These are phyloP conservation scores for Umbelopsis ramanniana DNA, from an alignment of 192 early-diverging fungal species.

Conservation along the genomic window DNA sequence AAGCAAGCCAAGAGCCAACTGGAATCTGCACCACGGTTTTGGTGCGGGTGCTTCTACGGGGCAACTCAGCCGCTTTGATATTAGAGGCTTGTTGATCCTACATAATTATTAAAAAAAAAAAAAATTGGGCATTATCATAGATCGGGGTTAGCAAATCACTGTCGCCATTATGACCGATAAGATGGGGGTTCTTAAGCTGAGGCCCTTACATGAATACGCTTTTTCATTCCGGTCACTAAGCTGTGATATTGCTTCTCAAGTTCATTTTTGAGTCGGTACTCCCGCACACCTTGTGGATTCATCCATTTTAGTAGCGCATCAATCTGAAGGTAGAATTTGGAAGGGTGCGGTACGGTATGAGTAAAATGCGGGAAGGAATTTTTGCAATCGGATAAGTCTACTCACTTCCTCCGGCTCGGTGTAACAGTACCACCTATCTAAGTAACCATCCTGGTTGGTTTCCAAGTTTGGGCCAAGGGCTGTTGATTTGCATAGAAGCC, in stretches of 20 bases:
- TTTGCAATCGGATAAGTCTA: slow-evolving; percentile 2
- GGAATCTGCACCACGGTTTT: slow-evolving; percentile 38
- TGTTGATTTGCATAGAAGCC: slow-evolving; percentile 15
- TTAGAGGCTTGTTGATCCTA: slow-evolving; percentile 38
- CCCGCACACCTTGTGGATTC: slow-evolving; percentile 77
- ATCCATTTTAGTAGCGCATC: slow-evolving; percentile 75
- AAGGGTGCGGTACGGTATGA: slow-evolving; percentile 52
- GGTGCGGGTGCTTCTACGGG: slow-evolving; percentile 51
- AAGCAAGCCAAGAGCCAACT: slow-evolving; percentile 36
- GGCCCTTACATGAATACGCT: slow-evolving; percentile 49
- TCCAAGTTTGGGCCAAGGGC: not conserved
- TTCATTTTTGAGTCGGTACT: slow-evolving; percentile 63
- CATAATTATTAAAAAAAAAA: slow-evolving; percentile 31
- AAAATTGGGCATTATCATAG: slow-evolving; percentile 14
- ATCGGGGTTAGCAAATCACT: slow-evolving; percentile 14
- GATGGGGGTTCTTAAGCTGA: not conserved
- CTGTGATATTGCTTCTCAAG: slow-evolving; percentile 53
- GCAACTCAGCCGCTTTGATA: slow-evolving; percentile 37
- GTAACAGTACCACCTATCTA: slow-evolving; percentile 36
- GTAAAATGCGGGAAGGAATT: slow-evolving; percentile 26
- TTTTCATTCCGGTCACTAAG: slow-evolving; percentile 58
- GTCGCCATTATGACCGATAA: not conserved
- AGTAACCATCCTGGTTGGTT: not conserved
- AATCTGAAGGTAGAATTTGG: slow-evolving; percentile 50
- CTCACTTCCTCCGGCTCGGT: slow-evolving; percentile 41